Evolutionary conservation across 768 basidiomycete genomes (phyloP), one percentile per base, ranked within the genome.

Genomic region (Lactarius sp.): DNA sequence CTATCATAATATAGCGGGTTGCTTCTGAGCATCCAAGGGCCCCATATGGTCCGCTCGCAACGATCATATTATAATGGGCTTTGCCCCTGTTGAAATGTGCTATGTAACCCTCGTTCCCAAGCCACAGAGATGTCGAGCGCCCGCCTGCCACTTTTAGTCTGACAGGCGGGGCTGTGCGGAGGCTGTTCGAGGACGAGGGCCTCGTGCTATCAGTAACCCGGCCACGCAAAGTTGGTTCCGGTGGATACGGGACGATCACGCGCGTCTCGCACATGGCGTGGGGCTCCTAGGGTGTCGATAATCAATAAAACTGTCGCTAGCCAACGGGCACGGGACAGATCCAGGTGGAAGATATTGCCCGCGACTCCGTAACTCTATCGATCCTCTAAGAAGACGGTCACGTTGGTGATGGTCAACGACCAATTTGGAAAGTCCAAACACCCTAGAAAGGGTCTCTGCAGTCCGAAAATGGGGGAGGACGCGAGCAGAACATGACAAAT

Each of bases 61-160:
- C 37, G 14, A 51, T 59, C 12, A 33, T 36, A 36, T 58, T 49
- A 49, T 7, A 34, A 49, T 13, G 12, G 22, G 27, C 4, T 34
- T 27, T 51, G 57, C 51, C 41, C 52, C 42, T 33, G 52, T 42
- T 53, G 42, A 34, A 46, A 13, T 20, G 52, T n/a, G 52, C 60
- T 6, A 34, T 61, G 60, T 20, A 3, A 27, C 52, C 46, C 36
- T 12, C 49, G 34, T 60, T 44, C 34, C 50, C 51, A 44, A 52
- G 31, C 41, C 39, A 33, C 20, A 18, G 16, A 20, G 37, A 46
- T 1, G 0, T 52, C 8, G 20, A 34, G 22, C 33, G 52, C 49
- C n/a, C 14, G 31, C 31, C n/a, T 12, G 51, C 4, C 16, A 9
- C 14, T 31, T 27, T 33, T 56, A 27, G 27, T 39, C 34, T 47